These are phyloP conservation scores for Phytophthora capsici DNA, from an alignment of 352 stramenopile species.

Conservation along the genomic window DNA sequence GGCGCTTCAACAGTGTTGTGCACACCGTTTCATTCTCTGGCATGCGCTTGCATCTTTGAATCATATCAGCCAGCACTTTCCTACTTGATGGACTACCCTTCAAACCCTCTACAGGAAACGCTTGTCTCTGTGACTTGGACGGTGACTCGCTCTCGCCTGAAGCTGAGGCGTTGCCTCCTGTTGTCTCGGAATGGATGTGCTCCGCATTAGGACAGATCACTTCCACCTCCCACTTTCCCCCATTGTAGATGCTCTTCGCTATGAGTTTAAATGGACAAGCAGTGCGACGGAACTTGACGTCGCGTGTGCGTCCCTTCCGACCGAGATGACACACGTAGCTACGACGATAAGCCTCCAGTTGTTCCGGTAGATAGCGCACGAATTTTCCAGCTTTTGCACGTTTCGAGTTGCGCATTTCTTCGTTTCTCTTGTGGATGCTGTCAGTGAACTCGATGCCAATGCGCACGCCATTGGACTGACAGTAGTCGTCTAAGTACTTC, in stretches of 20 bases:
- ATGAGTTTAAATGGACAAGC: slow-evolving; percentile 18
- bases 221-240: slow-evolving; percentile 10
- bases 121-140: not conserved
- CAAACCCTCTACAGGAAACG: not conserved
- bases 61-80: slow-evolving; percentile 5
- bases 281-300: slow-evolving; percentile 15
- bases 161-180: not conserved
- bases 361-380: slow-evolving; percentile 1
- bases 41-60: slow-evolving; percentile 8
- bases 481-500: slow-evolving; percentile 16
- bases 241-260: slow-evolving; percentile 8
- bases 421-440: slow-evolving; percentile 15
- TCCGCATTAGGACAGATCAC: slow-evolving; percentile 1
- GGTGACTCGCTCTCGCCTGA: not conserved
- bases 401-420: slow-evolving; percentile 16
- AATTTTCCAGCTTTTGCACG: slow-evolving; percentile 12
- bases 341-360: slow-evolving; percentile 16
- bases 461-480: slow-evolving; percentile 2
- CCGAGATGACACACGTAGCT: slow-evolving; percentile 17
- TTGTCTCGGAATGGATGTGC: slow-evolving; percentile 12
- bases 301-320: slow-evolving; percentile 8
- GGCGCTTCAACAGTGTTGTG: slow-evolving; percentile 2
- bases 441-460: slow-evolving; percentile 18
- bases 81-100: slow-evolving; percentile 2
- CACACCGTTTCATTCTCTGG: slow-evolving; percentile 16